Evolutionary conservation across 2,329 filamentous ascomycete genomes (phyloP).

Genomic region (Eurotiales sp.): DNA sequence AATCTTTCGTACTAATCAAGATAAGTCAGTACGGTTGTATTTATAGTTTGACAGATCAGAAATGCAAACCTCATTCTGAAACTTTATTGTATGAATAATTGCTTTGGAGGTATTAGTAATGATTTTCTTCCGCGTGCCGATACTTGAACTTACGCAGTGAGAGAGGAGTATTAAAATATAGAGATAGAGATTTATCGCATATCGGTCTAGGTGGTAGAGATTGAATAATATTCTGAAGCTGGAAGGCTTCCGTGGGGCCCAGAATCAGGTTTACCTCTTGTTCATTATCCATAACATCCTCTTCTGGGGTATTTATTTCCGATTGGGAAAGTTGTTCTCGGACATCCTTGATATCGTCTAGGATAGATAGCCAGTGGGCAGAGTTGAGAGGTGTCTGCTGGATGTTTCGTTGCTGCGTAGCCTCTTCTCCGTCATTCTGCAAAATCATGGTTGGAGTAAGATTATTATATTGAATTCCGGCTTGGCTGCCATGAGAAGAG

Average conservation of each 20-base stretch:
- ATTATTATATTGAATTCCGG: neutral
- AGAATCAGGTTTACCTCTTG: slow-evolving; percentile 13
- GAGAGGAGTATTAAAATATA: slow-evolving; percentile 12
- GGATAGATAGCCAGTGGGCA: slow-evolving; percentile 12
- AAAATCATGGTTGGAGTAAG: too few species aligned
- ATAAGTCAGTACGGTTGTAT: neutral
- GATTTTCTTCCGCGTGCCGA: too few species aligned
- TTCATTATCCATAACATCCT: slow-evolving; percentile 1
- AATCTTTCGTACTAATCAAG: slow-evolving; percentile 18
- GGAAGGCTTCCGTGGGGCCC: slow-evolving; percentile 1
- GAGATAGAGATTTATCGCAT: slow-evolving; percentile 12
- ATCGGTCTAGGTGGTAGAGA: slow-evolving; percentile 12
- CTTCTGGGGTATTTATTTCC: slow-evolving; percentile 1
- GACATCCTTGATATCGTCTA: slow-evolving; percentile 16
- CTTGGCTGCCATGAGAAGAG: neutral
- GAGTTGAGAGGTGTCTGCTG: too few species aligned
- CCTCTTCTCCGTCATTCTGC: neutral
- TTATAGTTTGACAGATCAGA: neutral
- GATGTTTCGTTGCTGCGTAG: neutral
- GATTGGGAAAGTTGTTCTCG: slow-evolving; percentile 14
- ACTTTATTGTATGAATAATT: slow-evolving; percentile 15
- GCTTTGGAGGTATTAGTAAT: slow-evolving; percentile 10
- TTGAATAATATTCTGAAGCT: slow-evolving; percentile 10
- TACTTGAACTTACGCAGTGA: slow-evolving; percentile 7
- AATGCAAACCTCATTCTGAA: slow-evolving; percentile 13